Conservation (phyloP, 2,329 filamentous ascomycete species). For the Alternaria rosae region DNA sequence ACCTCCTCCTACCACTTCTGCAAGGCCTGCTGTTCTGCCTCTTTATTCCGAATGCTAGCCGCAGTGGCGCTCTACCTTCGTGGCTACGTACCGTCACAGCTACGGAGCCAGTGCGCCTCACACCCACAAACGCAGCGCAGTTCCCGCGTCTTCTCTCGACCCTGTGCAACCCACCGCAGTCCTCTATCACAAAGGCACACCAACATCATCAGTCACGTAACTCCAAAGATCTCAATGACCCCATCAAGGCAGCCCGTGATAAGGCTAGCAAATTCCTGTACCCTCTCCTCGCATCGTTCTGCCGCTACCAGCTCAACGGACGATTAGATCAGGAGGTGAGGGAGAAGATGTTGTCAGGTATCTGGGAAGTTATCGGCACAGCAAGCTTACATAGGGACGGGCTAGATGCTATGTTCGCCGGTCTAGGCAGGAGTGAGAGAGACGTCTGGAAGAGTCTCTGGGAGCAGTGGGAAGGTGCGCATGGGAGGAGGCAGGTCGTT, state of each 20-base stretch:
- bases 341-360: conserved; percentile 65
- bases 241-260: conserved; percentile 65
- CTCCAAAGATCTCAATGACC: conserved; percentile 61
- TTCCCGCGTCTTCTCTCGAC: conserved; percentile 65
- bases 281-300: conserved; percentile 65
- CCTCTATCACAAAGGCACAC: conserved; percentile 57
- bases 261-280: conserved; percentile 65
- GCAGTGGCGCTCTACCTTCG: conserved; percentile 34
- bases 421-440: conserved; percentile 40
- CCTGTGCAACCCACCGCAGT: conserved; percentile 68
- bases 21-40: conserved; percentile 64
- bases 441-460: conserved; percentile 50
- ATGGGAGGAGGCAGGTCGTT: conserved; percentile 28
- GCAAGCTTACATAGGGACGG: conserved; percentile 41
- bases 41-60: conserved; percentile 56
- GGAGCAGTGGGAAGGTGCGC: conserved; percentile 44
- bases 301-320: conserved; percentile 58
- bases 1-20: conserved; percentile 64
- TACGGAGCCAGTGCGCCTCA: conserved; percentile 33
- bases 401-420: conserved; percentile 49
- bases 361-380: conserved; percentile 50
- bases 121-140: conserved; percentile 55
- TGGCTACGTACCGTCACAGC: conserved; percentile 37
- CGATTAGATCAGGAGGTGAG: conserved; percentile 61
- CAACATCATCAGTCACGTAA: conserved; percentile 38